Base-by-base conservation (phyloP, 169 alveolate genomes). In the Cystoisospora suis region DNA sequence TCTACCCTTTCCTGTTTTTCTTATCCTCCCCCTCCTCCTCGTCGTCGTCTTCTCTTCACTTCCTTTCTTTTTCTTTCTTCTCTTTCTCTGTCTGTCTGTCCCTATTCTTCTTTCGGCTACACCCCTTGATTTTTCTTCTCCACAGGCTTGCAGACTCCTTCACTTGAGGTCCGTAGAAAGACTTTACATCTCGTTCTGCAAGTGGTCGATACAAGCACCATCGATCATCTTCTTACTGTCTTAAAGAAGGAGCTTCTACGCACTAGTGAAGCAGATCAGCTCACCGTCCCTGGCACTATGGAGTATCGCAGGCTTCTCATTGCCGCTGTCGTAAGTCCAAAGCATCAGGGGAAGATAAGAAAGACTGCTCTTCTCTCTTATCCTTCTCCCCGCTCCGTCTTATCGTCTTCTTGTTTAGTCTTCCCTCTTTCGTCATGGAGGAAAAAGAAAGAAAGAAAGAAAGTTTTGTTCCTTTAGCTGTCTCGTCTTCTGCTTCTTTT, bases 131-230 rank as follows among this genome's bases (percentile, higher is more conserved):
- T 38, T 15, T 7, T 75, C 45, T 15, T 45, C 4, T 58, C 44
- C 17, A 29, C 90, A 86, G 90, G 70, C 5, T 32, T 88, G 81
- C 59, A 56, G 23, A 75, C 87, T 34, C 86, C 86, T 34, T 88
- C 92, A n/a, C 49, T 88, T n/a, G 92, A 88, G 12, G 92, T 88
- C 45, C 59, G 92, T 0, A 23, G 81, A 0, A 72, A 75, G 44
- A 77, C 32, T 42, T 23, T 88, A 53, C 83, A 77, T 58, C 75
- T 88, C 59, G 75, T 44, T 12, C 34, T 72, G 70, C 90, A 38
- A 46, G 38, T 83, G 36, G 90, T 59, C 32, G 59, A 69, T 27
- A 20, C 53, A 44, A 38, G 42, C 58, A 32, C 75, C n/a, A 53
- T 72, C 56, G 61, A 72, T 69, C 88, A 88, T 29, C 49, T 88